Evolutionary conservation across 805 yeast species (phyloP).

Genomic region (Zygoascus bituminiphila): DNA sequence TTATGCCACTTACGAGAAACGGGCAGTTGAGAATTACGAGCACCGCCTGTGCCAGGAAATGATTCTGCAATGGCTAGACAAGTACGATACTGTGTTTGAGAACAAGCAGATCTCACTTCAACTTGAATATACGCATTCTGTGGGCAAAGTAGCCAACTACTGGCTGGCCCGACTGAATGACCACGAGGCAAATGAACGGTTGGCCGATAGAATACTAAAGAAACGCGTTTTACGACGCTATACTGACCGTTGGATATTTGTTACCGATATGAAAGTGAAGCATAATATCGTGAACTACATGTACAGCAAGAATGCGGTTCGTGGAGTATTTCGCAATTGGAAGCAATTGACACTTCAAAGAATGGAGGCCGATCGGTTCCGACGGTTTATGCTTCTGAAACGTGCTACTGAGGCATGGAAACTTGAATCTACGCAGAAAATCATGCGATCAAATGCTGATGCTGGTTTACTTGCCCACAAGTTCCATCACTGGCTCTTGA

Average conservation of each 20-base stretch:
- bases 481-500: conserved; percentile 9
- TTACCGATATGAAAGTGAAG: not conserved
- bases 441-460: not conserved
- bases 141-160: not conserved
- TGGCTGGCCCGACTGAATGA: not conserved
- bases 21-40: not conserved
- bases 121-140: not conserved
- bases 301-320: not conserved
- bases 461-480: not conserved
- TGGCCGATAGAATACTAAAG: not conserved
- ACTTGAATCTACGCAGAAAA: not conserved
- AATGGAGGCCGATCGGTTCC: conserved; percentile 13
- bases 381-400: conserved; percentile 8
- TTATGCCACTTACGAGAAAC: not conserved
- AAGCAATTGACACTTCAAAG: not conserved
- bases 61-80: not conserved
- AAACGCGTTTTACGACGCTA: not conserved
- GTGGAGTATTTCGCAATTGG: not conserved
- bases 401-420: conserved; percentile 12
- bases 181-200: not conserved
- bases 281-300: not conserved
- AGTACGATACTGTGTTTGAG: not conserved
- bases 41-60: not conserved
- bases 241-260: conserved; percentile 8
- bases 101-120: not conserved